These are phyloP conservation scores for Cordyceps fumosorosea DNA, from an alignment of 2,329 filamentous ascomycete genomes.

Conservation along the genomic window DNA sequence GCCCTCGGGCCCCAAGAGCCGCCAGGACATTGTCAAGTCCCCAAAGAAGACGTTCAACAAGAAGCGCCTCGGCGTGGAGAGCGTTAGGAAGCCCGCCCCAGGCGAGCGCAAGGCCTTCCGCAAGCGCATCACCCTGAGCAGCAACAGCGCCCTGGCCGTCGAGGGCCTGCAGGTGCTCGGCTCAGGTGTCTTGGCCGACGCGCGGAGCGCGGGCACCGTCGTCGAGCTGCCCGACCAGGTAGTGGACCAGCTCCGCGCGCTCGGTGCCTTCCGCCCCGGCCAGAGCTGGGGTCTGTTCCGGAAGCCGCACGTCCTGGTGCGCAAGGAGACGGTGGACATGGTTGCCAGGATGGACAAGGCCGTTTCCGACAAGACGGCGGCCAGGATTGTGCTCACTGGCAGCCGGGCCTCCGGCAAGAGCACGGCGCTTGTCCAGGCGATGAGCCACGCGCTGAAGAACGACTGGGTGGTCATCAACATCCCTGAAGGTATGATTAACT, in stretches of 20 bases:
- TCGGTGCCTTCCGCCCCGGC: constrained; percentile 83
- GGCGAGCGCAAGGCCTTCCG: constrained; percentile 84
- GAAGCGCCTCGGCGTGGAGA: constrained; percentile 37
- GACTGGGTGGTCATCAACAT: constrained; percentile 85
- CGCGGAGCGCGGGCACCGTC: constrained; percentile 56
- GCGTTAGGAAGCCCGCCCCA: constrained; percentile 52
- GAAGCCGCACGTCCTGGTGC: constrained; percentile 69
- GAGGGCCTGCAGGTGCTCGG: constrained; percentile 57
- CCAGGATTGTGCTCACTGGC: constrained; percentile 65
- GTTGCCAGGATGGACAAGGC: constrained; percentile 55
- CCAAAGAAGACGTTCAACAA: constrained; percentile 44
- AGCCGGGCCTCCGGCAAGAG: constrained; percentile 77
- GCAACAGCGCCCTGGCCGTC: constrained; percentile 84
- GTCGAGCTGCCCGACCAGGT: constrained; percentile 61
- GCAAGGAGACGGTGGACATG: constrained; percentile 70
- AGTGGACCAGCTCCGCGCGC: constrained; percentile 73
- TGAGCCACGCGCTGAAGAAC: constrained; percentile 73
- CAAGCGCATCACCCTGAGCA: constrained; percentile 86
- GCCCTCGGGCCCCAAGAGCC: constrained; percentile 26
- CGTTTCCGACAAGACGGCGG: constrained; percentile 43
- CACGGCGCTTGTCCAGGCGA: constrained; percentile 73
- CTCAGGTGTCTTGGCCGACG: constrained; percentile 45
- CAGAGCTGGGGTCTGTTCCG: constrained; percentile 87
- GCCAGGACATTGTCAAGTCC: constrained; percentile 31
- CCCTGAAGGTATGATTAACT: constrained; percentile 65